phyloP scores from a whole-genome alignment of 1,284 basidiomycete species.

The Boletus holoroseus region DNA sequence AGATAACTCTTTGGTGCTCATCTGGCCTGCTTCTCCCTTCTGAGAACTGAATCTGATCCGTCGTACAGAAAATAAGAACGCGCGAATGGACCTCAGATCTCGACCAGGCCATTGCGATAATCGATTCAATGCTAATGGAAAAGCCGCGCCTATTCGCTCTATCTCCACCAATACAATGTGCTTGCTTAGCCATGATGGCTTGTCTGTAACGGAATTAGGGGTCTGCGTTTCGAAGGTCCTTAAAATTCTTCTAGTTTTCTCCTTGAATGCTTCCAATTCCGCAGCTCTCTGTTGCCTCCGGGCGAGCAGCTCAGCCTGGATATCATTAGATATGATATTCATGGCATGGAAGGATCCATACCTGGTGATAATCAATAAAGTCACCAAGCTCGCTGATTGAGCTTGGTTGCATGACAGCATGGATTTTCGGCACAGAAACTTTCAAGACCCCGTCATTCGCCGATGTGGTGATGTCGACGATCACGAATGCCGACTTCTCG shows the following conservation, averaged over 20 bases:
- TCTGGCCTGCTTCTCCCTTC: constrained; percentile 74
- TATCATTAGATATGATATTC: constrained; percentile 5
- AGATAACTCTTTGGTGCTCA: constrained; percentile 64
- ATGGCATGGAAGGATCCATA: constrained; percentile 26
- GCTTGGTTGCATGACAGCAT: constrained; percentile 88
- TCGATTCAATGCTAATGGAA: constrained; percentile 63
- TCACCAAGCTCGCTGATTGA: constrained; percentile 86
- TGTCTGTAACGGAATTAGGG: constrained; percentile 38
- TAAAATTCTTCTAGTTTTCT: constrained; percentile 67
- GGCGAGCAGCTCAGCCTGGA: constrained; percentile 65
- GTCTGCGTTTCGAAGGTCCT: constrained; percentile 65
- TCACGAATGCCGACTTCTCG: constrained; percentile 76
- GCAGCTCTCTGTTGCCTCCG: constrained; percentile 67
- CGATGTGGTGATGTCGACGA: constrained; percentile 55
- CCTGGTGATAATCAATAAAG: constrained; percentile 78
- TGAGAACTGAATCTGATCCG: constrained; percentile 68
- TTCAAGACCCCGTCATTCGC: constrained; percentile 42
- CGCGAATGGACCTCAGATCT: constrained; percentile 52
- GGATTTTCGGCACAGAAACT: constrained; percentile 65
- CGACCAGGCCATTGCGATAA: constrained; percentile 38
- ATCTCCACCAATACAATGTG: constrained; percentile 63
- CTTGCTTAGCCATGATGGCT: constrained; percentile 58
- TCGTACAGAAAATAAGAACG: constrained; percentile 79
- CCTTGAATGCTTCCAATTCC: constrained; percentile 78
- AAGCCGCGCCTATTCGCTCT: constrained; percentile 75